phyloP scores from a whole-genome alignment of 768 basidiomycete species.

The Suillus variegatus region DNA sequence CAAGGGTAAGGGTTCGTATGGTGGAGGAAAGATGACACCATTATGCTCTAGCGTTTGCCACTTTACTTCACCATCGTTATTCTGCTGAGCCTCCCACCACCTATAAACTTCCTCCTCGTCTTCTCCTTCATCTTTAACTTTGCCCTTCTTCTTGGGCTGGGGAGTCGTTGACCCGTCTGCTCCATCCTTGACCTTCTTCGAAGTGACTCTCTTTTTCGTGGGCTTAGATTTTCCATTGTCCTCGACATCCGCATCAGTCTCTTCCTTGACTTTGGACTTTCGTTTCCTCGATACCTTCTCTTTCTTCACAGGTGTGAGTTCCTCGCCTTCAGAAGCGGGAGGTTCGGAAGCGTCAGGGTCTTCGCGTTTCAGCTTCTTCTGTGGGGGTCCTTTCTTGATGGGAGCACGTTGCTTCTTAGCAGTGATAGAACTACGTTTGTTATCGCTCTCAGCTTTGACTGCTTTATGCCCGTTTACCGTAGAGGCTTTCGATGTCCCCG shows the following conservation, averaged over 20 bases:
- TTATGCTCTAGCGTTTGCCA: conserved; percentile 96
- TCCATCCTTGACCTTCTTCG: conserved; percentile 60
- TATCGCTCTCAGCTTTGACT: conserved; percentile 35
- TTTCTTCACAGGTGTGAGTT: conserved; percentile 24
- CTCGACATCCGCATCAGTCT: conserved; percentile 52
- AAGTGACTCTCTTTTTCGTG: conserved; percentile 44
- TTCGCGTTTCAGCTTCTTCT: conserved; percentile 68
- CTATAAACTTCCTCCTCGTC: conserved; percentile 75
- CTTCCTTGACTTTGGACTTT: conserved; percentile 45
- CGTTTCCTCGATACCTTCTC: conserved; percentile 37
- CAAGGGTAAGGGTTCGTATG: conserved; percentile 83
- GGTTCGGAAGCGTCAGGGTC: conserved; percentile 18
- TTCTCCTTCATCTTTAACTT: conserved; percentile 58
- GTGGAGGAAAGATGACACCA: conserved; percentile 94
- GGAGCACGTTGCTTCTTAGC: conserved; percentile 45
- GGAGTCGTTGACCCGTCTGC: conserved; percentile 45
- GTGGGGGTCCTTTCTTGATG: conserved; percentile 53
- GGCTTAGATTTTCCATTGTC: conserved; percentile 51
- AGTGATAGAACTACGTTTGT: conserved; percentile 45
- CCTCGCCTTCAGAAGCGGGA: conserved; percentile 40
- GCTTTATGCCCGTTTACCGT: conserved; percentile 41
- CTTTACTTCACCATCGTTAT: conserved; percentile 77
- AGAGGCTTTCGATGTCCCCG: conserved; percentile 41
- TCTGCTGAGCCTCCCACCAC: conserved; percentile 84
- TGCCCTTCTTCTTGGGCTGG: conserved; percentile 54